phyloP scores from a whole-genome alignment of 2,329 filamentous ascomycete genomes.

The Berkeleyomyces basicola region DNA sequence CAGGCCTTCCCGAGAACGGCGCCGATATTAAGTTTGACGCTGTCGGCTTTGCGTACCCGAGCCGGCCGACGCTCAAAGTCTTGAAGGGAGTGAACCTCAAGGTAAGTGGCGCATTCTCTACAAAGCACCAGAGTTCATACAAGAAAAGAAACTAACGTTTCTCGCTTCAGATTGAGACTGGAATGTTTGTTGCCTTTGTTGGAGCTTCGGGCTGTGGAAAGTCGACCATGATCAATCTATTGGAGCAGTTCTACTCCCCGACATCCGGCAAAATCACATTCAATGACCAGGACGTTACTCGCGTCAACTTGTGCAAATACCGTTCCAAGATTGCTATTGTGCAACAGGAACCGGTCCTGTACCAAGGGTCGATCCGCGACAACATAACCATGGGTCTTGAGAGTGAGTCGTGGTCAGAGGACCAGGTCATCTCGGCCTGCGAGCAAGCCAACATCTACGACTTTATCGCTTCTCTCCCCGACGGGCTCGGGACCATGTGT shows the following conservation, averaged over 20 bases:
- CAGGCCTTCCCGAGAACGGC: conserved; percentile 16
- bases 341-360: conserved; percentile 26
- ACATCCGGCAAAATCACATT: conserved; percentile 19
- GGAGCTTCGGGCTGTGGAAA: conserved; percentile 44
- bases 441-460: conserved; percentile 38
- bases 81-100: conserved; percentile 25
- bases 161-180: conserved; percentile 22
- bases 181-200: conserved; percentile 37
- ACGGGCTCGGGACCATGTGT: conserved; percentile 46
- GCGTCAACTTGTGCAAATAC: conserved; percentile 19
- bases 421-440: conserved; percentile 32
- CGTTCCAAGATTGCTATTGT: conserved; percentile 24
- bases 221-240: conserved; percentile 38
- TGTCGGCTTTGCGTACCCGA: conserved; percentile 42
- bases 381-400: conserved; percentile 35
- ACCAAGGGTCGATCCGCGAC: conserved; percentile 36
- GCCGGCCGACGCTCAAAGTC: conserved; percentile 22
- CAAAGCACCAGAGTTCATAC: neutral
- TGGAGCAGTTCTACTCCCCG: conserved; percentile 30
- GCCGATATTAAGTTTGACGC: conserved; percentile 31
- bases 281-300: conserved; percentile 20
- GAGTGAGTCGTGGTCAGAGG: conserved; percentile 18
- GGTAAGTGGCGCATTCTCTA: conserved; percentile 8
- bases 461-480: conserved; percentile 37
- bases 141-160: neutral